These are phyloP conservation scores for Metarhizium humberi DNA, from an alignment of 2,329 filamentous ascomycete species.

Conservation along the genomic window DNA sequence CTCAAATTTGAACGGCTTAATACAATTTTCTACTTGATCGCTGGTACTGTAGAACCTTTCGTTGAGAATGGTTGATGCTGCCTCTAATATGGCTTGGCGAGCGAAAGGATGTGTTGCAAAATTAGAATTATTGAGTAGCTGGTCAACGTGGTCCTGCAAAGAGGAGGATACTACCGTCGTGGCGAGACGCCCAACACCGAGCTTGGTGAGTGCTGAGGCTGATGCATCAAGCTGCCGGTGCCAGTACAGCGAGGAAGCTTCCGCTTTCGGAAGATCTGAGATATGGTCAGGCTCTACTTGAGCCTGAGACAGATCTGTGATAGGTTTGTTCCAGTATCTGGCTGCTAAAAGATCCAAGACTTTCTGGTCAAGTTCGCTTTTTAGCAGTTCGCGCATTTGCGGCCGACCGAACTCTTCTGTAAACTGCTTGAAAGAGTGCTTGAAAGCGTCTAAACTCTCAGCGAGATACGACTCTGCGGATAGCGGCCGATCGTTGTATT, in stretches of 20 bases:
- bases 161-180: slow-evolving; percentile 84
- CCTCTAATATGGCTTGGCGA: slow-evolving; percentile 83
- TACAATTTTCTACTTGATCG: slow-evolving; percentile 96
- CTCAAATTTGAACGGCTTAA: slow-evolving; percentile 97
- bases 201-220: slow-evolving; percentile 79
- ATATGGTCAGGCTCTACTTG: slow-evolving; percentile 63
- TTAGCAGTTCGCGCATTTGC: slow-evolving; percentile 82
- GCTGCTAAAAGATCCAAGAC: slow-evolving; percentile 89
- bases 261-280: slow-evolving; percentile 72
- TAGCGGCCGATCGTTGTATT: slow-evolving; percentile 93
- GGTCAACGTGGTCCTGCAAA: slow-evolving; percentile 77
- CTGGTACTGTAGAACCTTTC: slow-evolving; percentile 95
- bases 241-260: slow-evolving; percentile 83
- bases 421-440: slow-evolving; percentile 94
- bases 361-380: slow-evolving; percentile 86
- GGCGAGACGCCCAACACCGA: slow-evolving; percentile 85
- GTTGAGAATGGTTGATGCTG: slow-evolving; percentile 80
- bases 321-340: slow-evolving; percentile 93
- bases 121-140: slow-evolving; percentile 67
- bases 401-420: slow-evolving; percentile 80
- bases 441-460: slow-evolving; percentile 90
- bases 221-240: slow-evolving; percentile 89
- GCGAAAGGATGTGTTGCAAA: slow-evolving; percentile 90
- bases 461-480: slow-evolving; percentile 95
- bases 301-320: slow-evolving; percentile 66